phyloP scores from a whole-genome alignment of 164 flowering plant genomes.

The Nymphaea thermarum region DNA sequence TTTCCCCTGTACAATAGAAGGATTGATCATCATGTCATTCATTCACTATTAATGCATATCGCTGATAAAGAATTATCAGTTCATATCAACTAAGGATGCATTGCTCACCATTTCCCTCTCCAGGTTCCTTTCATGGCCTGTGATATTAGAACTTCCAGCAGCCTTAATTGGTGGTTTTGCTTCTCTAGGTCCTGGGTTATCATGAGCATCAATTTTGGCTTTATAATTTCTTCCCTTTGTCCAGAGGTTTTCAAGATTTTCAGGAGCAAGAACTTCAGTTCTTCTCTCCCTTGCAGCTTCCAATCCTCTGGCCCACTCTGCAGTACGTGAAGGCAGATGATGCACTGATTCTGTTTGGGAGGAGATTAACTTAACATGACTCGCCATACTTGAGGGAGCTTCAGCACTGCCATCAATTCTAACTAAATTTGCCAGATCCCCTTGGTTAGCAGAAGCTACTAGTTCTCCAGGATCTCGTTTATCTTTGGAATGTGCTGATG shows the following conservation, averaged over 20 bases:
- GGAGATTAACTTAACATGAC: neutral
- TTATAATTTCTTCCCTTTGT: slow-evolving; percentile 82
- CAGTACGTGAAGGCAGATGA: slow-evolving; percentile 28
- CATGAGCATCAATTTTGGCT: slow-evolving; percentile 34
- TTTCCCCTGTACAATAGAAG: slow-evolving; percentile 10
- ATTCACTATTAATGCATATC: neutral
- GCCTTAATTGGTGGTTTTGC: neutral
- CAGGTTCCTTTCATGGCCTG: neutral
- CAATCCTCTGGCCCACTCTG: slow-evolving; percentile 70
- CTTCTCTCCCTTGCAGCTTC: slow-evolving; percentile 92
- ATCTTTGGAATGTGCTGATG: slow-evolving; percentile 6
- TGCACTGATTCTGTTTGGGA: slow-evolving; percentile 17
- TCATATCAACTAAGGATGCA: neutral
- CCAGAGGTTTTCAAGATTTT: slow-evolving; percentile 99
- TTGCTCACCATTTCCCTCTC: neutral
- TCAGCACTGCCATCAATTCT: slow-evolving; percentile 20
- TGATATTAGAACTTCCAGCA: neutral
- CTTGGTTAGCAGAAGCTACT: slow-evolving; percentile 17
- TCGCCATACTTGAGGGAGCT: slow-evolving; percentile 11
- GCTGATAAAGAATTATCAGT: neutral
- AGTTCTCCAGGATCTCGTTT: slow-evolving; percentile 14
- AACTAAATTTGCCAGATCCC: slow-evolving; percentile 11
- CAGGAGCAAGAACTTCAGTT: slow-evolving; percentile 94
- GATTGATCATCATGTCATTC: neutral
- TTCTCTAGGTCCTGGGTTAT: slow-evolving; percentile 12